Base-by-base conservation (phyloP, 345 rosid species). In the Salix caprea region DNA sequence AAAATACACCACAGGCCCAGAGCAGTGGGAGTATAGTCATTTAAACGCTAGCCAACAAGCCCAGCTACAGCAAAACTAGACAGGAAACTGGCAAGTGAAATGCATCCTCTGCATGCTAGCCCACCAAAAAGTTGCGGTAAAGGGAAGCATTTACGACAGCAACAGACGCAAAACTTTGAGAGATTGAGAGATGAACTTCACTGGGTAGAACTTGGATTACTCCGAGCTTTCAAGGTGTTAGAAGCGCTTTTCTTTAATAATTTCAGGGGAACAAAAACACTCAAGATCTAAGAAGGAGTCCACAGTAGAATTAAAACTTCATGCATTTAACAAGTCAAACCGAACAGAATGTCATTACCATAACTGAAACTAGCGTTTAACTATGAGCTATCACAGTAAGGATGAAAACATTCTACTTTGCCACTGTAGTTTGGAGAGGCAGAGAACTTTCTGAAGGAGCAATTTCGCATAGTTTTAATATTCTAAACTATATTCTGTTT, bases 401-500 rank as follows among this genome's bases (percentile, higher is more conserved):
- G 46, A 7, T 6, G 32, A 36, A 36, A 42, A 9, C 24, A 30
- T 10, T 32, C 78, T 86, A 91, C 34, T 88, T 78, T 3, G 90
- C 82, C 62, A 91, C 81, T 3, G 77, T 83, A 48, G 91, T 92
- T 74, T 76, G 89, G 66, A 91, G 92, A 4, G 90, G 89, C 69
- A 90, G 85, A 26, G 84, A 77, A 77, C 91, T 90, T n/a, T n/a
- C n/a, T 28, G 30, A 28, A 28, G 30, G 30, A 28, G 30, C 30
- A 28, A 28, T 28, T 28, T 28, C 30, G 1, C 2, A 28, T 28
- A 28, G 30, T 28, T 28, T 28, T 28, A 28, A 28, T 28, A 28
- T 28, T 28, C 30, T 28, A 28, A 28, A 28, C 30, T 1, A 28
- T 28, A 28, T 28, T 28, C 1, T 1, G 30, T 28, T 28, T 28